These are phyloP conservation scores for Tolypocladium capitatum DNA, from an alignment of 2,329 filamentous ascomycete species.

Conservation along the genomic window DNA sequence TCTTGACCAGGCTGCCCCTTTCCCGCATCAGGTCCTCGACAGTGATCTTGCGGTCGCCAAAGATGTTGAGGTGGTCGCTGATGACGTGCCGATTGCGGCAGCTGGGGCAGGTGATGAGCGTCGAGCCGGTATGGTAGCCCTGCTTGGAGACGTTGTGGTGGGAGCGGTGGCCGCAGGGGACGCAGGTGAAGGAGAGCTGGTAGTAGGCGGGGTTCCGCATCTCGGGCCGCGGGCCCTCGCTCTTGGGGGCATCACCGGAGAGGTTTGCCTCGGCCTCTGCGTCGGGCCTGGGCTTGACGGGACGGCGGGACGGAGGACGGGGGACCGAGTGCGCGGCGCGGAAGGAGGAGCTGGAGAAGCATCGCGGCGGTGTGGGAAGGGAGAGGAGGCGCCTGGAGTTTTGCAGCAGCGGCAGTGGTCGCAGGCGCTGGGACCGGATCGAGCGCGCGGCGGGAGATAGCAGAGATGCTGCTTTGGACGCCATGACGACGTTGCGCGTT, in stretches of 20 bases:
- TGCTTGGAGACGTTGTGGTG: slow-evolving; percentile 82
- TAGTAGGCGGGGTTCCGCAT: slow-evolving; percentile 52
- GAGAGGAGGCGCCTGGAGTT: slow-evolving; percentile 4
- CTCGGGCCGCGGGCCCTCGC: slow-evolving; percentile 15
- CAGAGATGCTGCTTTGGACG: slow-evolving; percentile 11
- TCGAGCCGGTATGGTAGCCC: slow-evolving; percentile 82
- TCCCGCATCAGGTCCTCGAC: slow-evolving; percentile 67
- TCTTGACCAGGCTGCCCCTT: slow-evolving; percentile 61
- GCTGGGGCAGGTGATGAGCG: slow-evolving; percentile 74
- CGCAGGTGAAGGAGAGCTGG: slow-evolving; percentile 84
- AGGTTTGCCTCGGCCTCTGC: slow-evolving; percentile 3
- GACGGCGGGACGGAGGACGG: slow-evolving; percentile 13
- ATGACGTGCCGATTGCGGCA: slow-evolving; percentile 88
- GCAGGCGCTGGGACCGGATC: slow-evolving; percentile 5
- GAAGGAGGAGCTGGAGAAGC: slow-evolving; percentile 5
- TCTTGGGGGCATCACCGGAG: slow-evolving; percentile 8
- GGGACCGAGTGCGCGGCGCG: slow-evolving; percentile 23
- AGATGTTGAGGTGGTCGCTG: slow-evolving; percentile 72
- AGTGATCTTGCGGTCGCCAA: slow-evolving; percentile 55
- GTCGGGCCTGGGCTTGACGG: slow-evolving; percentile 2
- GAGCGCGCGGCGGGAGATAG: slow-evolving; percentile 2
- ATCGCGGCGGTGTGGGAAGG: slow-evolving; percentile 1
- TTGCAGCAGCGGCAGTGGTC: slow-evolving; percentile 8
- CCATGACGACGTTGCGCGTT: slow-evolving; percentile 11
- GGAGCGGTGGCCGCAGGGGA: slow-evolving; percentile 69